phyloP scores from a whole-genome alignment of 208 protist species.

The Acanthamoeba healyi region DNA sequence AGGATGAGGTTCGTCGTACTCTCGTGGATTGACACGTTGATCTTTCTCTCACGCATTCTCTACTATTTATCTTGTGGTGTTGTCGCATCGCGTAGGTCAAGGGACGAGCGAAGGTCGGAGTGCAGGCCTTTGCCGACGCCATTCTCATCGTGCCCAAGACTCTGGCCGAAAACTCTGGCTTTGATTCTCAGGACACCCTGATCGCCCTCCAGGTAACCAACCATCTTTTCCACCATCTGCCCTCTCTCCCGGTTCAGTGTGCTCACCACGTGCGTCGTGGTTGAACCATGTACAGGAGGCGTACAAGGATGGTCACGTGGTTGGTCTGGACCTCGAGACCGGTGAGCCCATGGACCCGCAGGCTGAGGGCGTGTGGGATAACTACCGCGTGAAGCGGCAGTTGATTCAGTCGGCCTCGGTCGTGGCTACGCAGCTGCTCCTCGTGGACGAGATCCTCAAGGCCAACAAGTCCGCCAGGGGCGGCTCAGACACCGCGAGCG shows the following conservation, averaged over 20 bases:
- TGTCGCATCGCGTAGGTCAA: slow-evolving; percentile 79
- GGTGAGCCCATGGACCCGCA: slow-evolving; percentile 97
- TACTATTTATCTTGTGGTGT: too few species aligned
- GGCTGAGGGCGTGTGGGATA: slow-evolving; percentile 97
- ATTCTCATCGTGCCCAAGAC: slow-evolving; percentile 99
- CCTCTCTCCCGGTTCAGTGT: neutral
- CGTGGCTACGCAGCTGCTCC: slow-evolving; percentile 98
- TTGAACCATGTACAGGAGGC: slow-evolving; percentile 77
- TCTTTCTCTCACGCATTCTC: too few species aligned
- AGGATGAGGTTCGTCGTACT: slow-evolving; percentile 73
- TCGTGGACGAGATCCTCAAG: slow-evolving; percentile 99
- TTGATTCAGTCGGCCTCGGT: slow-evolving; percentile 96
- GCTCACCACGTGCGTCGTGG: neutral
- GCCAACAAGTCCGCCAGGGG: slow-evolving; percentile 90
- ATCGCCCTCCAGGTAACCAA: slow-evolving; percentile 94
- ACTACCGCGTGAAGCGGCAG: slow-evolving; percentile 99
- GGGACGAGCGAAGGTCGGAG: slow-evolving; percentile 96
- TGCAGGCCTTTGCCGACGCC: slow-evolving; percentile 98
- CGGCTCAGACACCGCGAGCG: neutral
- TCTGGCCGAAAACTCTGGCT: slow-evolving; percentile 98
- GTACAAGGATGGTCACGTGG: slow-evolving; percentile 82
- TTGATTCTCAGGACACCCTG: slow-evolving; percentile 97
- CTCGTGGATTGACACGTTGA: too few species aligned
- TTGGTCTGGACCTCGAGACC: slow-evolving; percentile 97
- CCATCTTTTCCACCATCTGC: neutral